Evolutionary conservation across 768 basidiomycete genomes (phyloP).

Genomic region (Suillus decipiens): DNA sequence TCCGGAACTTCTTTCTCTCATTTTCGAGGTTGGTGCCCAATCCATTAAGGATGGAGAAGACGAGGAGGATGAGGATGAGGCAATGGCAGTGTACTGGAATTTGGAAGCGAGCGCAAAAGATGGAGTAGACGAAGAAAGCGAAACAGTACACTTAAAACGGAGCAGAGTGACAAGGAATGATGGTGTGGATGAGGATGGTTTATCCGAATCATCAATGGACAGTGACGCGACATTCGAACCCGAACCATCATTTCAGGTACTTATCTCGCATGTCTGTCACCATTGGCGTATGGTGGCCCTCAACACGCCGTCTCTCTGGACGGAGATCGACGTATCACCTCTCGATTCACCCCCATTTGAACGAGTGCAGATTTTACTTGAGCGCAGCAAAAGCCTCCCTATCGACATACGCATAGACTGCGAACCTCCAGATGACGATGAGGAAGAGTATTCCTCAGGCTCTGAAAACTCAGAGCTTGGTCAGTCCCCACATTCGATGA

Average conservation of each 20-base stretch:
- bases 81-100: neutral
- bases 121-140: constrained; percentile 19
- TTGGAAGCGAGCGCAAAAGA: constrained; percentile 44
- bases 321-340: constrained; percentile 32
- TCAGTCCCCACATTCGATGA: constrained; percentile 22
- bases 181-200: constrained; percentile 9
- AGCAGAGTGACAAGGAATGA: constrained; percentile 1
- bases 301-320: constrained; percentile 59
- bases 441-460: constrained; percentile 21
- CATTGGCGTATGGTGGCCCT: constrained; percentile 59
- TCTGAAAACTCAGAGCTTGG: constrained; percentile 30
- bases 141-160: constrained; percentile 5
- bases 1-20: constrained; percentile 55
- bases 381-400: constrained; percentile 55
- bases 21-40: constrained; percentile 51
- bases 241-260: constrained; percentile 45
- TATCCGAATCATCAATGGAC: constrained; percentile 9
- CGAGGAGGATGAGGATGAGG: constrained; percentile 38
- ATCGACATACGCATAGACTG: constrained; percentile 55
- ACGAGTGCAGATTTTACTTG: constrained; percentile 45
- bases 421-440: constrained; percentile 30
- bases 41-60: constrained; percentile 36
- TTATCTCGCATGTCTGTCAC: constrained; percentile 62
- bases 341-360: constrained; percentile 43
- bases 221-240: neutral